Evolutionary conservation across 768 basidiomycete genomes (phyloP), one percentile per base, ranked within the genome.

Genomic region (Daedaleopsis nitida): DNA sequence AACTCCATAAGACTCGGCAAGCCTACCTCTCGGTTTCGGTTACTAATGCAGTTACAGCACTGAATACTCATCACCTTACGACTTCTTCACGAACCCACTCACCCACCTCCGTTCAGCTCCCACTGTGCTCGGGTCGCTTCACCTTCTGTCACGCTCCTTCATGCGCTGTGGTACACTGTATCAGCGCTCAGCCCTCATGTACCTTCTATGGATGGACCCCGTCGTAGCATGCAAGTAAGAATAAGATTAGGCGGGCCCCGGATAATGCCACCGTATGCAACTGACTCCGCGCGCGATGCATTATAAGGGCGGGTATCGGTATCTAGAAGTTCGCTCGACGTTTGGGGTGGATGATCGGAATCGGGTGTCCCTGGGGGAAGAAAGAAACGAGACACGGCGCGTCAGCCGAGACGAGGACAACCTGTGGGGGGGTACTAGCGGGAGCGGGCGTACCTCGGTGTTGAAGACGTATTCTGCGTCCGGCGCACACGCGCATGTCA

Each of bases 381-480:
- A 32, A 32, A 32, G 27, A 32, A 32, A n/a, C n/a, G n/a, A n/a
- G 19, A 5, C 37, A 44, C 17, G 16, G 14, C 3, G 13, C 45
- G 55, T 45, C 12, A 58, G 35, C 12, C n/a, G n/a, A n/a, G n/a
- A n/a, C n/a, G n/a, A n/a, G n/a, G n/a, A n/a, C n/a, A n/a, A n/a
- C n/a, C n/a, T n/a, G n/a, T n/a, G n/a, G n/a, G n/a, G n/a, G n/a
- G n/a, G n/a, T n/a, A n/a, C n/a, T n/a, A n/a, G 10, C 14, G 5
- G 32, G 23, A n/a, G 3, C 10, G 48, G 51, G 61, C 75, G 53
- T 65, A 89, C 89, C 81, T 98, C 96, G 1, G 96, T 97, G 67
- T 96, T 97, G 76, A 97, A 92, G 9, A 97, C 93, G 68, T 89
- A 88, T 70, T 87, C 91, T 92, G 65, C 23, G 27, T n/a, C n/a